Evolutionary conservation across 768 basidiomycete genomes (phyloP).

Genomic region (Podaxis sp.): DNA sequence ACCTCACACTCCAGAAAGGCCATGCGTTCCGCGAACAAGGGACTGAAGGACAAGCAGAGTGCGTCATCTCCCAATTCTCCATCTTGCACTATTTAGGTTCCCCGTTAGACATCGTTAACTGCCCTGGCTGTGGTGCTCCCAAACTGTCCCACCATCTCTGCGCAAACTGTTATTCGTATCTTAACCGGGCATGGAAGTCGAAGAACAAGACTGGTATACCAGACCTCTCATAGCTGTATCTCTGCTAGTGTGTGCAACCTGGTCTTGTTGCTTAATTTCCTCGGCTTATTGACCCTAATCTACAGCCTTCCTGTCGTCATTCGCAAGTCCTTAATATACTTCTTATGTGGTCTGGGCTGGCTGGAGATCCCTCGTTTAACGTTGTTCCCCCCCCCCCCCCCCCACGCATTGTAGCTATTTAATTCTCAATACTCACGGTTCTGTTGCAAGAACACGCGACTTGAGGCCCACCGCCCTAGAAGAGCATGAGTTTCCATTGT

Average conservation of each 20-base stretch:
- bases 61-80: conserved; percentile 22
- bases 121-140: conserved; percentile 84
- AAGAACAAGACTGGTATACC: conserved; percentile 33
- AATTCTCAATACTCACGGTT: conserved; percentile 4
- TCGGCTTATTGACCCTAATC: not conserved
- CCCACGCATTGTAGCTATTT: not conserved
- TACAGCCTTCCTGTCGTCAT: not conserved
- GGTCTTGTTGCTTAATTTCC: not conserved
- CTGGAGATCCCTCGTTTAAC: not conserved
- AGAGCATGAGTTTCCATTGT: not conserved
- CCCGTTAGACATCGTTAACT: conserved; percentile 78
- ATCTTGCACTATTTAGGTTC: conserved; percentile 5
- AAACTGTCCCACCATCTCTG: conserved; percentile 92
- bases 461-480: not conserved
- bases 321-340: not conserved
- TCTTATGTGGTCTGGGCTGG: not conserved
- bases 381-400: not conserved
- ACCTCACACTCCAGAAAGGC: conserved; percentile 90
- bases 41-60: conserved; percentile 93
- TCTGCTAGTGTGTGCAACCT: not conserved
- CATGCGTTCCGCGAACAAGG: conserved; percentile 95
- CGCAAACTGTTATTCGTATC: conserved; percentile 70
- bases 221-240: conserved; percentile 33
- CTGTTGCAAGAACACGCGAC: not conserved
- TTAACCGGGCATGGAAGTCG: conserved; percentile 65